These are phyloP conservation scores for Huntiella savannae DNA, from an alignment of 2,329 filamentous ascomycete species.

Conservation along the genomic window DNA sequence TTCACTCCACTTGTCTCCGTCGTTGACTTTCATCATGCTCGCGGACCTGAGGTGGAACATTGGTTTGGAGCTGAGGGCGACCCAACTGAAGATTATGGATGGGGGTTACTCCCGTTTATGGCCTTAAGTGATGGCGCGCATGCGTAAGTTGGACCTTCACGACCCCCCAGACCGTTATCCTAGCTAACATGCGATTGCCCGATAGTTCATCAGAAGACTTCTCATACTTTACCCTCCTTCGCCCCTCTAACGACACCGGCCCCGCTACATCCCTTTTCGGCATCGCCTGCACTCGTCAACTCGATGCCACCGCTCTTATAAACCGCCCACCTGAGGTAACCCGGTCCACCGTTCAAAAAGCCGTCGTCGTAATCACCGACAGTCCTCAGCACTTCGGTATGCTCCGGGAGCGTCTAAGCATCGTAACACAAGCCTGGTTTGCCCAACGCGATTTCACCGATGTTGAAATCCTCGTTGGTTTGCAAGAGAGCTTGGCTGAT, in stretches of 20 bases:
- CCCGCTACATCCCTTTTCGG: constrained; percentile 77
- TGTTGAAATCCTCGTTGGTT: constrained; percentile 70
- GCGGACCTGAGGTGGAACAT: constrained; percentile 78
- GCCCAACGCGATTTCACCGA: constrained; percentile 84
- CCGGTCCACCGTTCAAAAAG: constrained; percentile 94
- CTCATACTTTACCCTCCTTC: constrained; percentile 87
- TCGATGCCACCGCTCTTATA: constrained; percentile 60
- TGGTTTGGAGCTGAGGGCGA: constrained; percentile 74
- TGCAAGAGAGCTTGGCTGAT: constrained; percentile 70
- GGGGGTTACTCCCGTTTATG: constrained; percentile 88
- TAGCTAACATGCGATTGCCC: neutral
- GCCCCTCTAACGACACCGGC: constrained; percentile 28
- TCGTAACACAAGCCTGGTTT: constrained; percentile 93
- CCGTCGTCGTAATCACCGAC: constrained; percentile 86
- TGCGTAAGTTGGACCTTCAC: constrained; percentile 39
- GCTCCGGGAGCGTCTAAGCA: constrained; percentile 69
- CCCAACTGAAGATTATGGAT: constrained; percentile 69
- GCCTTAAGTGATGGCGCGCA: constrained; percentile 90
- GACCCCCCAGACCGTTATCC: neutral
- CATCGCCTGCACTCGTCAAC: constrained; percentile 83
- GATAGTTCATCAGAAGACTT: constrained; percentile 77
- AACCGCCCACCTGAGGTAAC: constrained; percentile 77
- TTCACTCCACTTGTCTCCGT: constrained; percentile 57
- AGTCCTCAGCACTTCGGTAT: constrained; percentile 79
- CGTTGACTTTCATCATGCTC: constrained; percentile 69